These are phyloP conservation scores for Onygena corvina DNA, from an alignment of 2,329 filamentous ascomycete genomes.

Conservation along the genomic window DNA sequence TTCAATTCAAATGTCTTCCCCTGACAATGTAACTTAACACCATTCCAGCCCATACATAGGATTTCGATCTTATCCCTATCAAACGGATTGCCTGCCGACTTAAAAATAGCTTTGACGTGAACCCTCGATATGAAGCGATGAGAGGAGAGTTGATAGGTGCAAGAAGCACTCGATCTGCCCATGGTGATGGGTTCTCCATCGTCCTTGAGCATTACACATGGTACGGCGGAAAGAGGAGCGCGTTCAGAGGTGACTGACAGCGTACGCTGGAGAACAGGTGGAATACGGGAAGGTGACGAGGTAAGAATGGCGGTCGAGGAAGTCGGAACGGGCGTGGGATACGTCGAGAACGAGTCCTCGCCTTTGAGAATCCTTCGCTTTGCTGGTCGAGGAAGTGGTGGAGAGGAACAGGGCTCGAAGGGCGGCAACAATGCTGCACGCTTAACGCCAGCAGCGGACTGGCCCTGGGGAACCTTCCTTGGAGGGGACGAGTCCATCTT, in stretches of 20 bases:
- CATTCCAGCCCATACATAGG: conserved; percentile 91
- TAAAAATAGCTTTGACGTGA: conserved; percentile 78
- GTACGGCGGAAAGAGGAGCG: conserved; percentile 68
- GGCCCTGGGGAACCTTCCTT: conserved; percentile 24
- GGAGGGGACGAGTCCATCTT: conserved; percentile 32
- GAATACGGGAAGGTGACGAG: conserved; percentile 61
- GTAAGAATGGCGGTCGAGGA: conserved; percentile 86
- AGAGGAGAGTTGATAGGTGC: conserved; percentile 84
- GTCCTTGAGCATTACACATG: conserved; percentile 66
- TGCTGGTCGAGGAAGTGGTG: conserved; percentile 36
- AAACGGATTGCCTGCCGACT: conserved; percentile 54
- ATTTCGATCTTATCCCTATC: conserved; percentile 73
- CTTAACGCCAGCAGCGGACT: conserved; percentile 31
- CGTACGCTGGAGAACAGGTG: conserved; percentile 48
- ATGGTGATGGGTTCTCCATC: conserved; percentile 74
- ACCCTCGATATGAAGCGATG: conserved; percentile 88
- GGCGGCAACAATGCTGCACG: conserved; percentile 39
- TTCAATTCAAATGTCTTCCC: conserved; percentile 72
- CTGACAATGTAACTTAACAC: conserved; percentile 81
- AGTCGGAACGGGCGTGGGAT: conserved; percentile 87
- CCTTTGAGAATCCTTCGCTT: conserved; percentile 38
- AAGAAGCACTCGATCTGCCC: conserved; percentile 88
- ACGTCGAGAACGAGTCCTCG: conserved; percentile 44
- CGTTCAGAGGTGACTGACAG: conserved; percentile 61
- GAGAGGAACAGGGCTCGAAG: conserved; percentile 40